Conservation (phyloP, 2,329 filamentous ascomycete genomes). For the Ambrosiella cleistominuta region DNA sequence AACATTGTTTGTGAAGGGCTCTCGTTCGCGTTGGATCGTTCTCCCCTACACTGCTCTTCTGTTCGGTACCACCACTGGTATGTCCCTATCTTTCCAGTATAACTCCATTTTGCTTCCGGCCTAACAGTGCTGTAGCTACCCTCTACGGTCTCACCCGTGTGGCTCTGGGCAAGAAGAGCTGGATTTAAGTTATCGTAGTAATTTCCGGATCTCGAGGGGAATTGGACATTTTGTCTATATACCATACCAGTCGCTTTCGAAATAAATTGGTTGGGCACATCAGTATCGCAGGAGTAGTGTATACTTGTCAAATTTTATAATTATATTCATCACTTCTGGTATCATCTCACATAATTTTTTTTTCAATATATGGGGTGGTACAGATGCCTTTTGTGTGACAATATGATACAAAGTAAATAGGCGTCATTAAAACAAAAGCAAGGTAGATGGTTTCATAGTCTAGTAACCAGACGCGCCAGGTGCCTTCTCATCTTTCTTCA, state of each 20-base stretch:
- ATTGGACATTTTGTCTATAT: background rate
- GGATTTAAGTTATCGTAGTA: constrained; percentile 32
- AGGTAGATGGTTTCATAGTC: constrained; percentile 10
- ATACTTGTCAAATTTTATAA: background rate
- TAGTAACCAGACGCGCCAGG: constrained; percentile 49
- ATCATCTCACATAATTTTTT: background rate
- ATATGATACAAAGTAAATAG: background rate
- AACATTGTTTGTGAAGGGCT: constrained; percentile 29
- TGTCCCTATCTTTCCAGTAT: constrained; percentile 19
- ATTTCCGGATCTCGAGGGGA: background rate
- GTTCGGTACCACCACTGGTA: constrained; percentile 45
- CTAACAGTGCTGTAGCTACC: constrained; percentile 25
- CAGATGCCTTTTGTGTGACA: background rate
- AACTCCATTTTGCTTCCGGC: background rate
- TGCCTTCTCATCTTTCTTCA: constrained; percentile 86
- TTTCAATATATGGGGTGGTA: background rate
- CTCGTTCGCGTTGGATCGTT: constrained; percentile 46
- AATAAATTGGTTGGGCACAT: background rate
- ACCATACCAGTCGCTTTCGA: background rate
- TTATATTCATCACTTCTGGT: background rate
- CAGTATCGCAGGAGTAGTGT: background rate
- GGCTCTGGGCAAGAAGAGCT: constrained; percentile 63
- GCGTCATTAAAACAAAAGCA: constrained; percentile 4
- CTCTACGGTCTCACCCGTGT: constrained; percentile 62
- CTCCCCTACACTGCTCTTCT: constrained; percentile 50